These are phyloP conservation scores for Trichophyton simii DNA, from an alignment of 2,329 filamentous ascomycete genomes.

Conservation along the genomic window DNA sequence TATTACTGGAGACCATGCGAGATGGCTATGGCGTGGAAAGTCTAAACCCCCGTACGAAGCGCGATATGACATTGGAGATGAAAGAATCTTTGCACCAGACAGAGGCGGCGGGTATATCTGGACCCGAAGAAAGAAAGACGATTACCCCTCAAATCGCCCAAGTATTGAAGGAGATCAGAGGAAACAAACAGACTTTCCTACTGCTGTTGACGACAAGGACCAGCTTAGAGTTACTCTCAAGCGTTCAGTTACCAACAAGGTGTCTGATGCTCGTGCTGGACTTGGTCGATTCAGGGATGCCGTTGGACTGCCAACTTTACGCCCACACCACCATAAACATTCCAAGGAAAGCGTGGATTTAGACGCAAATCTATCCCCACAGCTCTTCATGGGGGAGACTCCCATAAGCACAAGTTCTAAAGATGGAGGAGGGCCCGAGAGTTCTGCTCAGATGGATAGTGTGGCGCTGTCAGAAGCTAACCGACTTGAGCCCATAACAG, in stretches of 20 bases:
- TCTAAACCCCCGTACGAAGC: conserved; percentile 44
- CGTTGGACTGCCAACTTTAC: conserved; percentile 44
- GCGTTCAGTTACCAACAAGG: conserved; percentile 66
- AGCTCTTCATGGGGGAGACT: not conserved
- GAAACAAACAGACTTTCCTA: conserved; percentile 21
- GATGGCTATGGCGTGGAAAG: conserved; percentile 94
- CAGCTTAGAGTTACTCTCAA: conserved; percentile 53
- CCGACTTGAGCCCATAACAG: not conserved
- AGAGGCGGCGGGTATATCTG: conserved; percentile 36
- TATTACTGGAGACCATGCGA: conserved; percentile 67
- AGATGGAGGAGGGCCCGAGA: not conserved
- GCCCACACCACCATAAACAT: conserved; percentile 30
- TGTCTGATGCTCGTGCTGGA: conserved; percentile 69
- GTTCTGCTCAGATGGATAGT: not conserved
- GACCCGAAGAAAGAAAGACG: conserved; percentile 29
- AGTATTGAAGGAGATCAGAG: conserved; percentile 21
- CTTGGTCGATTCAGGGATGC: conserved; percentile 77
- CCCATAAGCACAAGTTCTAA: not conserved
- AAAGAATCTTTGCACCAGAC: conserved; percentile 34
- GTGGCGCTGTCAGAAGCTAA: not conserved
- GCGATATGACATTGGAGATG: conserved; percentile 22
- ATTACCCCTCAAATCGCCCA: conserved; percentile 21
- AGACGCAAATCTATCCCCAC: conserved; percentile 8
- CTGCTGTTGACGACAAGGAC: conserved; percentile 27
- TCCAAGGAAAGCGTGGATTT: conserved; percentile 25